Evolutionary conservation across 257 asterid genomes (phyloP).

Genomic region (Echites panduratus): DNA sequence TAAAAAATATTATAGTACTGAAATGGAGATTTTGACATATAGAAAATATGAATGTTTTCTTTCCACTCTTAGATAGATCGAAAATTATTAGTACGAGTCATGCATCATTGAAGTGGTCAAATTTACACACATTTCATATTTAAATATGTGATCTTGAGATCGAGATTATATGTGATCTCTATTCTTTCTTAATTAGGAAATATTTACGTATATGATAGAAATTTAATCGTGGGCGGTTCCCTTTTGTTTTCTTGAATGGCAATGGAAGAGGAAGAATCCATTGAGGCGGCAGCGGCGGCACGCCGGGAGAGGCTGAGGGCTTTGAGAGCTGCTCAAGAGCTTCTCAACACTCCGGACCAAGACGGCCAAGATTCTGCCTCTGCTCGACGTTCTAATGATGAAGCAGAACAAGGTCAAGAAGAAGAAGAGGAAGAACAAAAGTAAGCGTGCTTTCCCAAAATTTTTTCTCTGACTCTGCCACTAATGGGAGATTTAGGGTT

Average conservation of each 20-base stretch:
- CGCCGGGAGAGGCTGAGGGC: conserved; percentile 82
- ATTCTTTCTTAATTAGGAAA: too few relatives aligned
- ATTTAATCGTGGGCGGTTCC: too few relatives aligned
- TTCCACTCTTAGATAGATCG: too few relatives aligned
- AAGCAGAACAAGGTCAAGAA: conserved; percentile 21
- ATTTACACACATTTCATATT: too few relatives aligned
- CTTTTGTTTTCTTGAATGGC: conserved; percentile 18
- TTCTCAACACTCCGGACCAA: conserved; percentile 72
- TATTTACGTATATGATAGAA: too few relatives aligned
- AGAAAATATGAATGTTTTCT: too few relatives aligned
- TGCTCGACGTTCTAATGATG: not conserved
- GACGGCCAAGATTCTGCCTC: conserved; percentile 3
- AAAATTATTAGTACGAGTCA: too few relatives aligned
- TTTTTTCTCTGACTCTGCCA: not conserved
- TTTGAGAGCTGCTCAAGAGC: conserved; percentile 80
- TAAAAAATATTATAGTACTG: too few relatives aligned
- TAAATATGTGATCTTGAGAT: too few relatives aligned
- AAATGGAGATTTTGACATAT: too few relatives aligned
- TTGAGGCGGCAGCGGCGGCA: conserved; percentile 65
- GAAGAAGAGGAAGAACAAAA: conserved; percentile 21
- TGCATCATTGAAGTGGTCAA: too few relatives aligned
- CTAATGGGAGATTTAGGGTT: not conserved
- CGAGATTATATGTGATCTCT: too few relatives aligned
- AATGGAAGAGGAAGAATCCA: conserved; percentile 53
- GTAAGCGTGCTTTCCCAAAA: not conserved